Conservation (phyloP, 495 filamentous ascomycete species). For the Glutinoglossum americanum region DNA sequence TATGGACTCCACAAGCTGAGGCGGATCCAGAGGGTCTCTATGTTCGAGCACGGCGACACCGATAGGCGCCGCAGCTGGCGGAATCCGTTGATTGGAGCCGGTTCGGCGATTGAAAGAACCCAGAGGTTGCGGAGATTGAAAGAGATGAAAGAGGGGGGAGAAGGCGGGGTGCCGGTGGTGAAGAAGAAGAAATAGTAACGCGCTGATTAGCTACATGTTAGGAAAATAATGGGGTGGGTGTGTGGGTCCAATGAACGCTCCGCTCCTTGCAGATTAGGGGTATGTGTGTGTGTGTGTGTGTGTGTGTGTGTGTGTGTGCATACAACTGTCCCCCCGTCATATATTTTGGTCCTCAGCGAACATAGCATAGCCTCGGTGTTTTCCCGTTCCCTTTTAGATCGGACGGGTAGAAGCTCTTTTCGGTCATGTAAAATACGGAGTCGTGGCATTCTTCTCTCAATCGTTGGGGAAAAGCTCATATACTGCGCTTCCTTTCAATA, state of each 20-base stretch:
- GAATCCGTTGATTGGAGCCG: not conserved
- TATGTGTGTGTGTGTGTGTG: not conserved
- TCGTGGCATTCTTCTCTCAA: no score
- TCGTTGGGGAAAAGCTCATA: no score
- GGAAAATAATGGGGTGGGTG: not conserved
- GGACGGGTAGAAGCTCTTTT: no score
- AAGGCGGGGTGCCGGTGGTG: not conserved
- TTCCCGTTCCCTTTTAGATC: no score
- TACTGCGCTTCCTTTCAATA: no score
- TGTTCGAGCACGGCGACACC: constrained; percentile 29
- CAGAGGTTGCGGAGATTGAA: not conserved
- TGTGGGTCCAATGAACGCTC: not conserved
- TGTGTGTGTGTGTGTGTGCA: no score
- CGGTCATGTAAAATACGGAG: no score
- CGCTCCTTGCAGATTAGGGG: not conserved
- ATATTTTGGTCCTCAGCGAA: no score
- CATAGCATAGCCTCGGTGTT: no score
- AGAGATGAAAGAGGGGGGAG: not conserved
- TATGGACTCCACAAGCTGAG: constrained; percentile 67
- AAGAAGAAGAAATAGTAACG: not conserved
- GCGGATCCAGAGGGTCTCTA: constrained; percentile 74
- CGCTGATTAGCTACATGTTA: no score
- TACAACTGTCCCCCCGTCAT: no score
- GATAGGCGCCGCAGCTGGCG: not conserved
- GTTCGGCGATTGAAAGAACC: not conserved